phyloP scores from a whole-genome alignment of 805 yeast genomes.

The Hanseniaspora guilliermondii region DNA sequence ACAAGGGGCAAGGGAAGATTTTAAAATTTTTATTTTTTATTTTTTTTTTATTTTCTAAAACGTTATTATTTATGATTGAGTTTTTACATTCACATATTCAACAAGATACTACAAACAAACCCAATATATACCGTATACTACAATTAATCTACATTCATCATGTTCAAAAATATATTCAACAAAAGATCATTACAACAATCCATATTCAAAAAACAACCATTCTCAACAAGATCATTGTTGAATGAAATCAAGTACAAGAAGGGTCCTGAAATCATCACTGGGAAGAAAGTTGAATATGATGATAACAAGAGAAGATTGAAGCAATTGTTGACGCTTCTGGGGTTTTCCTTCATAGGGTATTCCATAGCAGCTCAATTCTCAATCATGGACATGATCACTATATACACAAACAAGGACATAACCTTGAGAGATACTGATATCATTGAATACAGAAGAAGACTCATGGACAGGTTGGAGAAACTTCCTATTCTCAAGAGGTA shows the following conservation, averaged over 20 bases:
- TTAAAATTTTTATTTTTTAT: no score
- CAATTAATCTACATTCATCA: background rate
- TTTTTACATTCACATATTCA: no score
- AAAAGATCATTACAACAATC: background rate
- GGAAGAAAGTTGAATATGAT: slow-evolving; percentile 30
- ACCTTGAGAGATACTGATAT: slow-evolving; percentile 25
- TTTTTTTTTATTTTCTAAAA: no score
- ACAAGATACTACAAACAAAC: no score
- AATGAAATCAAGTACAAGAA: background rate
- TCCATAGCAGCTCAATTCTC: slow-evolving; percentile 27
- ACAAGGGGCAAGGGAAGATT: no score
- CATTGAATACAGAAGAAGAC: slow-evolving; percentile 21
- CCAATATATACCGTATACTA: background rate
- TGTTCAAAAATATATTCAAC: background rate
- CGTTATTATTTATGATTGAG: no score
- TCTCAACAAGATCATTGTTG: background rate
- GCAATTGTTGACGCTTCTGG: slow-evolving; percentile 21
- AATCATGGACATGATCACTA: slow-evolving; percentile 27
- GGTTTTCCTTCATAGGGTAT: slow-evolving; percentile 25
- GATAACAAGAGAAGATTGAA: slow-evolving; percentile 9
- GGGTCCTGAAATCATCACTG: slow-evolving; percentile 44
- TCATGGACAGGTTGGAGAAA: slow-evolving; percentile 38
- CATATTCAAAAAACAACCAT: background rate
- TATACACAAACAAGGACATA: slow-evolving; percentile 25
- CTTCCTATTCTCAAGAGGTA: slow-evolving; percentile 39